These are phyloP conservation scores for Penicillium silybi DNA, from an alignment of 495 filamentous ascomycete genomes.

Conservation along the genomic window DNA sequence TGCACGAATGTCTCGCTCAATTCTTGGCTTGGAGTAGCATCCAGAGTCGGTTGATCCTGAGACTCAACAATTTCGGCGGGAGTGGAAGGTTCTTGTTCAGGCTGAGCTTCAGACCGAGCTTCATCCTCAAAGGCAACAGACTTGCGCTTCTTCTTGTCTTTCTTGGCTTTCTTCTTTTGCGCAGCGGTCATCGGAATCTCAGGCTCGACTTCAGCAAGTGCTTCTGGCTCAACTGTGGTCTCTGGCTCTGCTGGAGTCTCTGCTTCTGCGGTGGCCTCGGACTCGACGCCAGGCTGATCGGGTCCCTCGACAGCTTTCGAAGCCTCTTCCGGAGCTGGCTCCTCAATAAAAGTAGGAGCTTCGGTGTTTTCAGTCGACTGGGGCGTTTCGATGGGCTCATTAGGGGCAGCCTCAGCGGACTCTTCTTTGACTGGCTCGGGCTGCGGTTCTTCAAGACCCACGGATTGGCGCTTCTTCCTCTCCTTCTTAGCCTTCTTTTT, in stretches of 20 bases:
- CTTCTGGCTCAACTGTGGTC: neutral
- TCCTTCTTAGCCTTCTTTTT: slow-evolving; percentile 37
- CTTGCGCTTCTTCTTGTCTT: slow-evolving; percentile 34
- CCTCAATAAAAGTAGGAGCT: neutral
- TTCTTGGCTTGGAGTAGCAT: slow-evolving; percentile 2
- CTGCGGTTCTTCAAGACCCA: slow-evolving; percentile 5
- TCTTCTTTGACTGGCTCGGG: neutral
- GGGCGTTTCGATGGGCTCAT: neutral
- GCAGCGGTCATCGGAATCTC: slow-evolving; percentile 11
- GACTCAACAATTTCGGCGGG: neutral
- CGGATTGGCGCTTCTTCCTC: slow-evolving; percentile 29
- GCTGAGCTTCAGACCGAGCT: neutral
- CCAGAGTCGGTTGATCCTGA: neutral
- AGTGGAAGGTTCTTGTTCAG: neutral
- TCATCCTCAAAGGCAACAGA: slow-evolving; percentile 14
- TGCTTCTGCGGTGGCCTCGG: neutral
- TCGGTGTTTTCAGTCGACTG: neutral
- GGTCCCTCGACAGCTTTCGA: neutral
- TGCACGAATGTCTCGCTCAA: neutral
- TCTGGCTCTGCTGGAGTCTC: neutral
- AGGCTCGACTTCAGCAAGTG: neutral
- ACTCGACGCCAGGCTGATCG: neutral
- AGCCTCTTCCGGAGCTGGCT: neutral
- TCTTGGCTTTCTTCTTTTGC: slow-evolving; percentile 32
- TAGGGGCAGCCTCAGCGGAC: neutral